These are phyloP conservation scores for Globisporangium carolinianum DNA, from an alignment of 352 stramenopile species.

Conservation along the genomic window DNA sequence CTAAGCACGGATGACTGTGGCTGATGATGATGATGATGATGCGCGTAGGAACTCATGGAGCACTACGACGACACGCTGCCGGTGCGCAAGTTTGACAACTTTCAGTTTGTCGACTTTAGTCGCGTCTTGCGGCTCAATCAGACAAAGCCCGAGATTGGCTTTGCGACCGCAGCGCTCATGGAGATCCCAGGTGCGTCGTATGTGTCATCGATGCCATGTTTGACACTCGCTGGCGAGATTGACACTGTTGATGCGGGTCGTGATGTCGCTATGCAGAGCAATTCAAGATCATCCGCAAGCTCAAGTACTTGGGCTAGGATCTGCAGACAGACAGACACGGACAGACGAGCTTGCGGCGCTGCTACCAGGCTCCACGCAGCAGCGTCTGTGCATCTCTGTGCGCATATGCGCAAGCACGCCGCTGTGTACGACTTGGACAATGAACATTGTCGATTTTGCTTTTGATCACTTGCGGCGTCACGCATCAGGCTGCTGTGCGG, in stretches of 20 bases:
- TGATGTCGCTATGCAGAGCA: constrained; percentile 21
- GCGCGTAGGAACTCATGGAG: constrained; percentile 45
- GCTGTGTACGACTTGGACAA: too few species aligned
- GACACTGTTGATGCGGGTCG: too few species aligned
- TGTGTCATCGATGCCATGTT: too few species aligned
- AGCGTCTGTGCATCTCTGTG: not conserved
- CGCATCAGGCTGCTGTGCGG: too few species aligned
- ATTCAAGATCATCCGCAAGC: constrained; percentile 40
- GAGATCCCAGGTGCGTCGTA: constrained; percentile 37
- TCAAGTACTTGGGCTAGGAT: constrained; percentile 26
- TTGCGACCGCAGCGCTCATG: constrained; percentile 60
- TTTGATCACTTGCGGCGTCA: too few species aligned
- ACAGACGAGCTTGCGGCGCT: not conserved
- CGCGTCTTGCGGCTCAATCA: constrained; percentile 40
- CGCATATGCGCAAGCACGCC: not conserved
- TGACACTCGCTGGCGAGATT: too few species aligned
- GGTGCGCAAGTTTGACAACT: constrained; percentile 63
- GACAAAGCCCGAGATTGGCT: constrained; percentile 46
- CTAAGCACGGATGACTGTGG: not conserved
- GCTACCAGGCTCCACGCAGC: not conserved
- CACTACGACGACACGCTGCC: constrained; percentile 55
- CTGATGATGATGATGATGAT: too few species aligned
- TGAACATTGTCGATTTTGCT: too few species aligned
- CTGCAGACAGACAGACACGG: too few species aligned
- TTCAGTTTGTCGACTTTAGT: constrained; percentile 71